These are phyloP conservation scores for Alternaria sp. DNA, from an alignment of 2,329 filamentous ascomycete species.

Conservation along the genomic window DNA sequence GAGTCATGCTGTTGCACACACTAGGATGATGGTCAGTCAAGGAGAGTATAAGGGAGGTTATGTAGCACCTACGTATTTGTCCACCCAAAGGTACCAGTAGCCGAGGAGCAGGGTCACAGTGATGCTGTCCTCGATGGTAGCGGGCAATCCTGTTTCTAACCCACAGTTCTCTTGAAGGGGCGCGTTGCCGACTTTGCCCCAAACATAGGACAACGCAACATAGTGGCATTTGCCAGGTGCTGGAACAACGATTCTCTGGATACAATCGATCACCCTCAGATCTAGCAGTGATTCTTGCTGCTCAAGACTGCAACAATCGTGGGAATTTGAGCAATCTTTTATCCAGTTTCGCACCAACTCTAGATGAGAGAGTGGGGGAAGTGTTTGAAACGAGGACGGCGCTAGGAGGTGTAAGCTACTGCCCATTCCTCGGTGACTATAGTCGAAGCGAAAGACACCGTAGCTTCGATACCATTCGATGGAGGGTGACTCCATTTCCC, in stretches of 20 bases:
- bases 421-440: too few relatives aligned
- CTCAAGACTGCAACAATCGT: background rate
- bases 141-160: background rate
- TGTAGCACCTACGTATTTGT: background rate
- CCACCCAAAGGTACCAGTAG: background rate
- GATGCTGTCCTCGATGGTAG: background rate
- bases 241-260: background rate
- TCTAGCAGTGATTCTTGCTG: background rate
- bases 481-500: rapidly evolving
- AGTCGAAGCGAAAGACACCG: too few relatives aligned
- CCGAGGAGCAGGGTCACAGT: background rate
- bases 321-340: background rate
- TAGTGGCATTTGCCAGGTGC: background rate
- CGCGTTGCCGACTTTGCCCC: background rate
- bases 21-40: background rate
- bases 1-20: background rate
- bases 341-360: background rate
- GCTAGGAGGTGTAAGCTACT: too few relatives aligned
- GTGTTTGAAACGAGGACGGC: background rate
- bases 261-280: background rate
- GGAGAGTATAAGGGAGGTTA: background rate
- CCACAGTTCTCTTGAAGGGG: background rate
- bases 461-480: background rate
- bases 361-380: background rate
- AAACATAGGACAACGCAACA: background rate